phyloP scores from a whole-genome alignment of 2,329 filamentous ascomycete genomes.

The Ascochyta koolunga region DNA sequence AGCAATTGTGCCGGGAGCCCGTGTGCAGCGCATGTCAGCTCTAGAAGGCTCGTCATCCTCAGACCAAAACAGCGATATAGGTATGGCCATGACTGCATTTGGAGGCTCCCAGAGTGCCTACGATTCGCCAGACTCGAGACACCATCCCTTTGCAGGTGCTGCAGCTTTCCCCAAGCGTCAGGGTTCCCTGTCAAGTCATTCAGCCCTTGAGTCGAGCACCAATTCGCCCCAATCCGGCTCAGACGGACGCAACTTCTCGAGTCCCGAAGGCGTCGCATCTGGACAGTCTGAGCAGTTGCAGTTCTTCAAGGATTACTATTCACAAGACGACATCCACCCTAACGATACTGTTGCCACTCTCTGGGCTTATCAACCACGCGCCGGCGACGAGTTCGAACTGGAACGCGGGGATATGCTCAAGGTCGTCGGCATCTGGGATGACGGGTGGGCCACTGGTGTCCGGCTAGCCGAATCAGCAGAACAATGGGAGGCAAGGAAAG shows the following conservation, averaged over 20 bases:
- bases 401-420: constrained; percentile 98
- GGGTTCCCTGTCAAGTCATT: constrained; percentile 88
- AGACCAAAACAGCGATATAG: constrained; percentile 51
- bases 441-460: constrained; percentile 96
- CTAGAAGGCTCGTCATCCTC: constrained; percentile 73
- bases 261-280: constrained; percentile 80
- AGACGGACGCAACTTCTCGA: constrained; percentile 73
- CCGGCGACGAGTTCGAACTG: constrained; percentile 88
- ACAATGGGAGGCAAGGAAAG: constrained; percentile 80
- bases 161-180: constrained; percentile 67
- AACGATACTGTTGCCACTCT: constrained; percentile 88
- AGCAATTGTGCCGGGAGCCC: constrained; percentile 76
- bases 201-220: constrained; percentile 69
- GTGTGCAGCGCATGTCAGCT: constrained; percentile 95
- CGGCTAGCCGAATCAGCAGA: constrained; percentile 82
- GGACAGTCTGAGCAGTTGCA: constrained; percentile 94
- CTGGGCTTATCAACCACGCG: constrained; percentile 96
- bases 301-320: constrained; percentile 99
- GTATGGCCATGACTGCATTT: constrained; percentile 29
- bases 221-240: constrained; percentile 70
- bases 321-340: constrained; percentile 91
- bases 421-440: constrained; percentile 97
- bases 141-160: constrained; percentile 46
- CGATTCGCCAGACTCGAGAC: constrained; percentile 73
- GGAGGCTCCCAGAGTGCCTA: constrained; percentile 38